These are phyloP conservation scores for Globisporangium yorkense DNA, from an alignment of 352 stramenopile species.

Conservation along the genomic window DNA sequence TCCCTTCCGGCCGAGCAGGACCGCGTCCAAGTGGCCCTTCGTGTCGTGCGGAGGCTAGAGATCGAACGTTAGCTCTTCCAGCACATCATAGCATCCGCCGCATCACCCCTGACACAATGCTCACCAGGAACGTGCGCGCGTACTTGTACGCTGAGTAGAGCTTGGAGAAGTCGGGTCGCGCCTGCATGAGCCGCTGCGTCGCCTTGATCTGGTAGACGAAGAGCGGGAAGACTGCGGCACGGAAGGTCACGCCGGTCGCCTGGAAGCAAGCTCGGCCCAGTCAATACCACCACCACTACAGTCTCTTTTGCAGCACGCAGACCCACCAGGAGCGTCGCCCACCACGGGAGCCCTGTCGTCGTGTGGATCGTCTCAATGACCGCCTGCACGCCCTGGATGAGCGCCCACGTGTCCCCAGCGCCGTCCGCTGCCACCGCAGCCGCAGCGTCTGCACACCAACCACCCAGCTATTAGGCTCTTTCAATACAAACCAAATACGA, in stretches of 20 bases:
- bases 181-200: conserved; percentile 55
- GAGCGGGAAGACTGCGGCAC: conserved; percentile 61
- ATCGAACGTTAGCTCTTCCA: not conserved
- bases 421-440: conserved; percentile 14
- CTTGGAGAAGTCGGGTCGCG: conserved; percentile 49
- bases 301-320: not conserved
- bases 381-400: conserved; percentile 59
- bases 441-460: conserved; percentile 19
- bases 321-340: conserved; percentile 54
- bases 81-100: conserved; percentile 2
- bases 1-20: conserved; percentile 41
- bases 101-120: not conserved
- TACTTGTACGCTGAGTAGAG: conserved; percentile 74
- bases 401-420: conserved; percentile 25
- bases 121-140: conserved; percentile 59
- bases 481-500: not conserved
- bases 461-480: not conserved
- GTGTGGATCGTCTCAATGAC: conserved; percentile 56
- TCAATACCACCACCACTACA: no score
- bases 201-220: conserved; percentile 69
- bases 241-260: conserved; percentile 58
- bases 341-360: conserved; percentile 69
- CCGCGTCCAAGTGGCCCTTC: conserved; percentile 42
- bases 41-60: conserved; percentile 29
- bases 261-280: conserved; percentile 8